Evolutionary conservation across 257 asterid species (phyloP), one percentile per base, ranked within the genome.

Genomic region (Echium plantagineum): DNA sequence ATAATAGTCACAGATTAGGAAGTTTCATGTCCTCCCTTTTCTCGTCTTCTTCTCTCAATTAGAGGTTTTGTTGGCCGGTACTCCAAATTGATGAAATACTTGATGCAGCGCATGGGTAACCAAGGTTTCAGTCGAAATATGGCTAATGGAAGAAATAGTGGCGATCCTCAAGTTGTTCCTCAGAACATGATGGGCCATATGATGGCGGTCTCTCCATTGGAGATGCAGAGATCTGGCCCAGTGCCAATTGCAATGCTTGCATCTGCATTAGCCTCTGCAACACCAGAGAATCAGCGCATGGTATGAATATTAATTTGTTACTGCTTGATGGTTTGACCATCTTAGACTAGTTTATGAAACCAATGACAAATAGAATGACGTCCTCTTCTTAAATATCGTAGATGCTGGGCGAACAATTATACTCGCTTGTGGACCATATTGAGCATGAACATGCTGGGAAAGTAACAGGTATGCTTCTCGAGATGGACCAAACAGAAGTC

Each of bases 401-500:
- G 97, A 84, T 86, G 78, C 73, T 89, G 38, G 97, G 97, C 1
- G 97, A 89, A 64, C 84, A 86, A 19, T 69, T 89, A 5, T 89
- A 74, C 68, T 94, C 95, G 6, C 81, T 86, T 0, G 97, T 89
- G 70, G 90, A 84, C 49, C 75, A 71, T 15, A 52, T 82, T 0
- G 97, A 82, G 63, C 78, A 21, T 9, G 84, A 70, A 22, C 68
- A 69, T 30, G 89, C 91, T 15, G 84, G 86, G 49, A 86, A 89
- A 69, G 85, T 89, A 12, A 89, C 97, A 0, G 97, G 97, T 1
- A 89, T 89, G 97, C 38, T 89, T 65, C 59, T 89, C 72, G 97
- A 89, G 79, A 89, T 89, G 95, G 97, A 86, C 66, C 97, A 89
- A 62, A 74, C 86, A 0, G 97, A 89, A 65, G 94, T 89, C 61